Evolutionary conservation across 192 early-diverging fungal species (phyloP).

Genomic region (Podila horticola): DNA sequence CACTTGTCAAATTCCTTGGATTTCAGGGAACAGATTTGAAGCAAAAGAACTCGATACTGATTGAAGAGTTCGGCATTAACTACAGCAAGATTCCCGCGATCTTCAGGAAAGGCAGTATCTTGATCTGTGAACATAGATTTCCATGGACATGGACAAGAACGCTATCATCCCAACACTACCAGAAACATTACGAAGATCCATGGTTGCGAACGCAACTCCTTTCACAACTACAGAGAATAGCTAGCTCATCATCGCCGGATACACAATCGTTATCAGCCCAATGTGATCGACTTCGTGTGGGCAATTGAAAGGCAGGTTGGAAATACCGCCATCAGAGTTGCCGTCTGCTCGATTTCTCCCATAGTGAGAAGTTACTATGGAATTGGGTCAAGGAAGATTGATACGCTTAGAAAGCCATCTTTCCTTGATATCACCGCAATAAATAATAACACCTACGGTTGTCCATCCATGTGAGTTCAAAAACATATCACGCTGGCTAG

Average conservation of each 20-base stretch:
- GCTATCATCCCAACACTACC: constrained; percentile 35
- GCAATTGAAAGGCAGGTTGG: constrained; percentile 17
- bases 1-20: neutral
- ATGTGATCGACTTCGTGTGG: constrained; percentile 13
- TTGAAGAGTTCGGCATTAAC: constrained; percentile 85
- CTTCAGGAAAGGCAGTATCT: constrained; percentile 89
- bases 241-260: too few species aligned
- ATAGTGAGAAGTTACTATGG: neutral
- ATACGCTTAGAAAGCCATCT: neutral
- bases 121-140: constrained; percentile 71
- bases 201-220: constrained; percentile 11
- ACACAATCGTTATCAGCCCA: constrained; percentile 7
- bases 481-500: neutral
- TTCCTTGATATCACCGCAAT: neutral
- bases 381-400: neutral
- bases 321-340: constrained; percentile 17
- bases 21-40: constrained; percentile 84
- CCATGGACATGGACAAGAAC: constrained; percentile 32
- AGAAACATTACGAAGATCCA: constrained; percentile 40
- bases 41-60: constrained; percentile 93
- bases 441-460: neutral
- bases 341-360: neutral
- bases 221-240: neutral
- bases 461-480: neutral
- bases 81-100: constrained; percentile 86